Evolutionary conservation across 2,329 filamentous ascomycete genomes (phyloP), one percentile per base, ranked within the genome.

Genomic region (Sporothrix brunneoviolacea): DNA sequence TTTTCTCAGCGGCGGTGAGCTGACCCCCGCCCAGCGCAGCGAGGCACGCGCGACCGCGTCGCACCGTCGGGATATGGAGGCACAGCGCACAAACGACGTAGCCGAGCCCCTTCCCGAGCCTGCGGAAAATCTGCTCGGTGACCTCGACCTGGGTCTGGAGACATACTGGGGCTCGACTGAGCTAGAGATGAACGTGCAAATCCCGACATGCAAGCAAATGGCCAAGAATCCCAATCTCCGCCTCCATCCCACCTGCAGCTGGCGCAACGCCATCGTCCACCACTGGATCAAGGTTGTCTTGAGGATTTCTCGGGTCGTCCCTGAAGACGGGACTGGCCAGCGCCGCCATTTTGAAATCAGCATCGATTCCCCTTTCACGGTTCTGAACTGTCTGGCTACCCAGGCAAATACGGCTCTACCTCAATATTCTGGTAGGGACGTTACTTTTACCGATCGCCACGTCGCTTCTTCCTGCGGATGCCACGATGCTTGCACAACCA

Each of bases 241-340:
- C 53, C 70, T 96, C 53, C 86, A 95, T 64, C 91, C 91, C 48
- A 90, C 95, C 63, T 95, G 89, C 49, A 95, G 89, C 51, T 95
- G 91, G 75, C 86, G 89, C 62, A 94, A 94, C 56, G 91, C 95
- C 47, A 88, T 93, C 61, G 90, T 96, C 48, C 89, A 88, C 64
- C 91, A 96, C 65, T 95, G 90, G 90, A 95, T 96, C 66, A 95
- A 95, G 80, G 88, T 89, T 70, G 89, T 95, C 54, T 88, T 96
- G 82, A 85, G 91, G 47, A 83, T 96, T 41, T 95, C 90, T 27
- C 89, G 88, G 59, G 73, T 86, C 13, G 91, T 95, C 59, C 79
- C 83, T 35, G 81, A 84, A 10, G 87, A 95, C 60, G 83, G 89
- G 0, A 74, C 73, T 1, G 77, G 76, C 32, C 76, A 72, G 55